These are phyloP conservation scores for Trypanosoma brucei DNA, from an alignment of 208 protist species.

Conservation along the genomic window DNA sequence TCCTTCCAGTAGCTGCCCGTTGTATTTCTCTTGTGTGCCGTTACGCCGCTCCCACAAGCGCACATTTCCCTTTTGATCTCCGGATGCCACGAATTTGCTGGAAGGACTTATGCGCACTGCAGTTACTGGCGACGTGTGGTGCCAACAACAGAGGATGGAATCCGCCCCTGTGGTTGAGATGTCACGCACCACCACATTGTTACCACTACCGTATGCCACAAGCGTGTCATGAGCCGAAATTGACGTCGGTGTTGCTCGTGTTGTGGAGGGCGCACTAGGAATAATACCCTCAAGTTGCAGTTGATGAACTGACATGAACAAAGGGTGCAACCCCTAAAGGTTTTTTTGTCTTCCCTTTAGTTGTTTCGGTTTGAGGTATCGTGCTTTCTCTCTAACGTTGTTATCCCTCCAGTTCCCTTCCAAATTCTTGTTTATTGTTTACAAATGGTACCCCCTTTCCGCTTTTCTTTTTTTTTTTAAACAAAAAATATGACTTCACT, in stretches of 20 bases:
- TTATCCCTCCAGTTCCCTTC: no score
- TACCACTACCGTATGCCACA: slow-evolving; percentile 42
- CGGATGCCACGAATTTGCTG: slow-evolving; percentile 41
- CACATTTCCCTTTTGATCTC: slow-evolving; percentile 50
- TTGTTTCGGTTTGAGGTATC: no score
- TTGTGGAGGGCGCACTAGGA: slow-evolving; percentile 31
- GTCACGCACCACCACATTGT: slow-evolving; percentile 30
- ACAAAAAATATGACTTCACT: no score
- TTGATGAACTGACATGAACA: slow-evolving; percentile 27
- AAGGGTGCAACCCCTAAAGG: neutral
- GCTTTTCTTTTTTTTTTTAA: no score
- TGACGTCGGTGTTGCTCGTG: slow-evolving; percentile 24
- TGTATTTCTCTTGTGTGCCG: slow-evolving; percentile 30
- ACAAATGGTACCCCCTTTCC: no score
- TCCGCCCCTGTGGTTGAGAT: neutral
- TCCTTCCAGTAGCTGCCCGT: slow-evolving; percentile 28
- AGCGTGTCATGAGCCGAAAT: slow-evolving; percentile 20
- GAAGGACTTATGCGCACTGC: slow-evolving; percentile 38
- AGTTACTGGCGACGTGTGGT: slow-evolving; percentile 37
- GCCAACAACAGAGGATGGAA: slow-evolving; percentile 17
- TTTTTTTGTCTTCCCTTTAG: no score
- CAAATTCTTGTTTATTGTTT: no score
- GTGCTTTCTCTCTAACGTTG: no score
- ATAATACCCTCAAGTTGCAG: slow-evolving; percentile 19
- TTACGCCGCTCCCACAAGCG: slow-evolving; percentile 29